Conservation (phyloP, 2,329 filamentous ascomycete species). For the Penicillium thymicola region DNA sequence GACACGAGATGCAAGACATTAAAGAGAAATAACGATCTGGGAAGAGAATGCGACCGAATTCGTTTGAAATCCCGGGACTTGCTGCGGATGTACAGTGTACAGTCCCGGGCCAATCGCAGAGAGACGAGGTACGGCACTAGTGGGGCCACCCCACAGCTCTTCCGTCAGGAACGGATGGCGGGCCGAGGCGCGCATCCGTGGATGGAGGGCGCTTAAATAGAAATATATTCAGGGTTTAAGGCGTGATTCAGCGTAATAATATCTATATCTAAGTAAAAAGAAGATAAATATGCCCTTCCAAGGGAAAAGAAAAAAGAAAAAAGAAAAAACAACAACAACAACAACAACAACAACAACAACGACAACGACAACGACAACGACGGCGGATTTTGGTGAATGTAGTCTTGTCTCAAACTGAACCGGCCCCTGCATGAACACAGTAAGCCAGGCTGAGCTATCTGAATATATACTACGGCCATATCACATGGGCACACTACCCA, state of each 20-base stretch:
- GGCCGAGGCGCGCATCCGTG: not conserved
- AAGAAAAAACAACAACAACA: not conserved
- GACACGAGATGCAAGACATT: not conserved
- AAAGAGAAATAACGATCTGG: not conserved
- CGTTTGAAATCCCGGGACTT: not conserved
- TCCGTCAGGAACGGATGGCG: not conserved
- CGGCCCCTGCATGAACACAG: not conserved
- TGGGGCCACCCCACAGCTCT: not conserved
- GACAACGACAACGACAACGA: too few species aligned
- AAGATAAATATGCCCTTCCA: not conserved
- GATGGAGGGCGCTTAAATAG: not conserved
- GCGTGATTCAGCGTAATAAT: not conserved
- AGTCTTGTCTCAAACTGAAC: not conserved
- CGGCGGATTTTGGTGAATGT: not conserved
- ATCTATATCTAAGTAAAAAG: not conserved
- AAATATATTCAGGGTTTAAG: not conserved
- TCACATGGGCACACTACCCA: not conserved
- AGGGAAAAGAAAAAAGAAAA: not conserved
- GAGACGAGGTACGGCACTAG: not conserved
- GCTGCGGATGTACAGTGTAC: not conserved
- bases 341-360: too few species aligned
- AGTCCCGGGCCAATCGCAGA: not conserved
- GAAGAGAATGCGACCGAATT: not conserved
- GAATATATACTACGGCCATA: not conserved
- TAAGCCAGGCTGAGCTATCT: not conserved